These are phyloP conservation scores for Beta macrorhiza DNA, from an alignment of 179 eudicot genomes.

Conservation along the genomic window DNA sequence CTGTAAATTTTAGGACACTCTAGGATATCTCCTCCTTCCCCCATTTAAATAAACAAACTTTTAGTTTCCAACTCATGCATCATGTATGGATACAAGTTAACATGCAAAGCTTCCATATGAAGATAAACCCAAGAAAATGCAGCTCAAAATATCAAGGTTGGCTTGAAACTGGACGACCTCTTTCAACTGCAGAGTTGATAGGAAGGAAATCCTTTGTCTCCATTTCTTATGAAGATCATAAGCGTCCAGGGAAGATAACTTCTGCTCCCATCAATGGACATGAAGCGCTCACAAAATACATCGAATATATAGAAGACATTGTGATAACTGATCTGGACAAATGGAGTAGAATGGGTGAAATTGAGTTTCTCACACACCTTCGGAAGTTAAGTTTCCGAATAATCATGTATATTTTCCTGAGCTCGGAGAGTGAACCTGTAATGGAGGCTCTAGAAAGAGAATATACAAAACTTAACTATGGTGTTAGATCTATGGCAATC, in stretches of 20 bases:
- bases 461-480: conserved; percentile 62
- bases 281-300: conserved; percentile 58
- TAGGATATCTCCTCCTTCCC: no score
- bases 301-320: conserved; percentile 53
- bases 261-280: conserved; percentile 78
- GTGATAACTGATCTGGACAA: conserved; percentile 44
- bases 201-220: conserved; percentile 64
- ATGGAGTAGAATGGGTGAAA: conserved; percentile 59
- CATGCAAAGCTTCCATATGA: no score
- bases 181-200: conserved; percentile 50
- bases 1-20: no score
- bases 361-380: conserved; percentile 64
- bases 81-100: no score
- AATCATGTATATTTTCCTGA: conserved; percentile 69
- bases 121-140: no score
- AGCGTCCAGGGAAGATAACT: conserved; percentile 61
- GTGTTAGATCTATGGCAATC: conserved; percentile 79
- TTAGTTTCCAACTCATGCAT: no score
- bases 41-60: no score
- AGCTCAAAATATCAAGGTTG: no score
- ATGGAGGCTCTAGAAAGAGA: conserved; percentile 66
- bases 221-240: conserved; percentile 64
- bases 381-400: conserved; percentile 66
- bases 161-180: conserved; percentile 45
- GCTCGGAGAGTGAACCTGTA: conserved; percentile 60